Evolutionary conservation across 2,329 filamentous ascomycete species (phyloP).

Genomic region (Kalmusia sp.): DNA sequence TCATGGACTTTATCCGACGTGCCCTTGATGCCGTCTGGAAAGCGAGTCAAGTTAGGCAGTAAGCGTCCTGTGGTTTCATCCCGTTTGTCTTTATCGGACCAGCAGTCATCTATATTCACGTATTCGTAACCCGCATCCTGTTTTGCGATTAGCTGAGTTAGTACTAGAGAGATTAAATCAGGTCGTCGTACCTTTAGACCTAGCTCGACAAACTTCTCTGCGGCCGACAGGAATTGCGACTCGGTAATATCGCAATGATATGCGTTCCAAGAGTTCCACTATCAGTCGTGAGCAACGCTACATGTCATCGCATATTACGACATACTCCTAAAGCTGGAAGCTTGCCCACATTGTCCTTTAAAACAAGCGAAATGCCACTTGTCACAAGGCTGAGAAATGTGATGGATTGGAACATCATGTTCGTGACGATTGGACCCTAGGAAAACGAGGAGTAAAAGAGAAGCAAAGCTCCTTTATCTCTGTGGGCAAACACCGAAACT

Average conservation of each 20-base stretch:
- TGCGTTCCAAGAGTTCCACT: slow-evolving; percentile 62
- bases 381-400: background rate
- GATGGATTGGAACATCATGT: background rate
- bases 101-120: slow-evolving; percentile 65
- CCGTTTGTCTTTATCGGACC: slow-evolving; percentile 55
- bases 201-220: slow-evolving; percentile 56
- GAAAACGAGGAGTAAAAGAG: too few relatives aligned
- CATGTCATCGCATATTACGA: background rate
- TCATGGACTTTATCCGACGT: slow-evolving; percentile 61
- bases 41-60: slow-evolving; percentile 43
- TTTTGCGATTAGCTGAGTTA: background rate
- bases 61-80: slow-evolving; percentile 52
- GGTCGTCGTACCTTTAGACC: slow-evolving; percentile 49
- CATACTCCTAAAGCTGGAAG: slow-evolving; percentile 27
- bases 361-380: slow-evolving; percentile 4
- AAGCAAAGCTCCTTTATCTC: too few relatives aligned
- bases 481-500: too few relatives aligned
- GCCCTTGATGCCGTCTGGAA: slow-evolving; percentile 64
- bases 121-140: slow-evolving; percentile 59
- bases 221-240: slow-evolving; percentile 56
- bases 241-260: slow-evolving; percentile 61
- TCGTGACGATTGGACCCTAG: too few relatives aligned
- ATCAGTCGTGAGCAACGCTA: background rate
- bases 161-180: too few relatives aligned
- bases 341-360: slow-evolving; percentile 19